Conservation (phyloP, 2,329 filamentous ascomycete genomes). For the Aureobasidium vineae region DNA sequence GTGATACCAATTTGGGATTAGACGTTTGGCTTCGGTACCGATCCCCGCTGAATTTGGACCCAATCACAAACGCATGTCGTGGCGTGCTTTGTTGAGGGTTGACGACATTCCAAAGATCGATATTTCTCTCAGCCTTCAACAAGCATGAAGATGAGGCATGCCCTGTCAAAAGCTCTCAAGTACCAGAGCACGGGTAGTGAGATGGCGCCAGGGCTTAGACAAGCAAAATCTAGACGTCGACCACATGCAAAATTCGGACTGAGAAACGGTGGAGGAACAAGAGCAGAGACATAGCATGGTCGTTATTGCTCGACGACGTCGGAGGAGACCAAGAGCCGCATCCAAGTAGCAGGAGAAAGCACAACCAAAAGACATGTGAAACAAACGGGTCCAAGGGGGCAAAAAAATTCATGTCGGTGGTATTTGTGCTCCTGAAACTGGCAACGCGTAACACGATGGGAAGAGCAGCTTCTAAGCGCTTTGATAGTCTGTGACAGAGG, state of each 20-base stretch:
- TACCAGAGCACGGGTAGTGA: background rate
- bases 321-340: constrained; percentile 3
- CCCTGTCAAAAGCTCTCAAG: background rate
- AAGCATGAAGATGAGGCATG: background rate
- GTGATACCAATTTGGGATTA: constrained; percentile 26
- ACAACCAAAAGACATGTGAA: background rate
- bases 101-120: constrained; percentile 22
- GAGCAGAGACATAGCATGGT: constrained; percentile 2
- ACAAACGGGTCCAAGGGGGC: background rate
- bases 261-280: background rate
- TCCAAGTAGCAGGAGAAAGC: background rate
- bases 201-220: background rate
- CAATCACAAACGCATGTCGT: constrained; percentile 19
- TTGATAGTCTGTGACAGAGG: background rate
- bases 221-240: constrained; percentile 9
- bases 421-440: constrained; percentile 1
- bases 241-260: background rate
- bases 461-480: background rate
- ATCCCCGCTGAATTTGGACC: constrained; percentile 16
- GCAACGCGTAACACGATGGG: constrained; percentile 10
- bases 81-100: constrained; percentile 24
- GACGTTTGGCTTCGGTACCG: constrained; percentile 13
- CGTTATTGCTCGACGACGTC: background rate
- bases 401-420: background rate
- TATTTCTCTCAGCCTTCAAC: background rate